Evolutionary conservation across 495 filamentous ascomycete genomes (phyloP).

Genomic region (Neurospora sp.): DNA sequence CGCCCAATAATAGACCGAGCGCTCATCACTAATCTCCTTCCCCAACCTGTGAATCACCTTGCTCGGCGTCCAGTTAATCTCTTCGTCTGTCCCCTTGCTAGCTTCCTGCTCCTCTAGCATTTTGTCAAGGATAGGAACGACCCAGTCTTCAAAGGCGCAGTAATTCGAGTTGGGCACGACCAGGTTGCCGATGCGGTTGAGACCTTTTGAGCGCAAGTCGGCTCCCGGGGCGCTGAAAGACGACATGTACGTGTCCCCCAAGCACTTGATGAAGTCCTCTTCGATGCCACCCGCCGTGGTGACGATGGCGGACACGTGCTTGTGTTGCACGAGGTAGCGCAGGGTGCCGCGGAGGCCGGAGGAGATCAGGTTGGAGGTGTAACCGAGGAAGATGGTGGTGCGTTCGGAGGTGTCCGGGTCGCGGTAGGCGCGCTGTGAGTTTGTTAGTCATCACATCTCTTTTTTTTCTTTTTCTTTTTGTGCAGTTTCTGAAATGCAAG

Average conservation of each 20-base stretch:
- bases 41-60: slow-evolving; percentile 80
- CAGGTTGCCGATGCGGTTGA: slow-evolving; percentile 93
- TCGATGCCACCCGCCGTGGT: slow-evolving; percentile 95
- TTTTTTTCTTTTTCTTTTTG: not conserved
- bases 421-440: slow-evolving; percentile 55
- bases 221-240: slow-evolving; percentile 68
- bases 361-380: slow-evolving; percentile 93
- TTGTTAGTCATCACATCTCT: not conserved
- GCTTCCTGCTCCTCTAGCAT: slow-evolving; percentile 92
- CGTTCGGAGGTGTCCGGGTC: slow-evolving; percentile 61
- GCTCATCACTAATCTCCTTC: slow-evolving; percentile 82
- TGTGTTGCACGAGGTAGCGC: slow-evolving; percentile 84
- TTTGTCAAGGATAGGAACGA: slow-evolving; percentile 78
- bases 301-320: slow-evolving; percentile 83
- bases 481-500: no score
- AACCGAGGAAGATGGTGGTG: slow-evolving; percentile 93
- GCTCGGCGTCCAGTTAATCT: slow-evolving; percentile 84
- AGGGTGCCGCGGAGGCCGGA: slow-evolving; percentile 87
- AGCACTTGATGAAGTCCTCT: slow-evolving; percentile 96
- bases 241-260: slow-evolving; percentile 86
- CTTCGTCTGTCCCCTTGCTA: slow-evolving; percentile 51
- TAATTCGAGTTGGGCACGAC: slow-evolving; percentile 97
- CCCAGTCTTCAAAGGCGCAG: slow-evolving; percentile 94
- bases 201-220: slow-evolving; percentile 64
- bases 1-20: slow-evolving; percentile 89